Evolutionary conservation across 1,284 basidiomycete genomes (phyloP), one percentile per base, ranked within the genome.

Genomic region (Puccinia coronata): DNA sequence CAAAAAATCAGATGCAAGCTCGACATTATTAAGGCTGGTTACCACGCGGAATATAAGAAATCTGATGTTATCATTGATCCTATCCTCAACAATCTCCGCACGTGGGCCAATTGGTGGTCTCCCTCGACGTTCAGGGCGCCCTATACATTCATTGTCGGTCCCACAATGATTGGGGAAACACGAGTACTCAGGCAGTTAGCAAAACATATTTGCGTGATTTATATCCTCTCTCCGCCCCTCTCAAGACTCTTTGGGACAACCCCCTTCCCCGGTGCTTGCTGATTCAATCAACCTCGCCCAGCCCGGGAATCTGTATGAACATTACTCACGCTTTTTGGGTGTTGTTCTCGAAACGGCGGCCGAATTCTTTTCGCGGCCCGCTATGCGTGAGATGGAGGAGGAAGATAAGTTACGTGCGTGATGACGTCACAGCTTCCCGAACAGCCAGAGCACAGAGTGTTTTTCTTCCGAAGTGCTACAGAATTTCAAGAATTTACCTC

Each of bases 161-260:
- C 69, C 3, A 51, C 69, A 20, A 71, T 53, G 47, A 28, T 2
- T 23, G 69, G 69, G 3, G 53, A 71, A 71, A 71, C 47, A 36
- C 47, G 47, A 34, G 25, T 71, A 39, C 1, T 71, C 18, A 51
- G 34, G 2, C 28, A 71, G 69, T 9, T 71, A 23, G 43, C 69
- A 23, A 16, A 71, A 53, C 25, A 51, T 9, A 8, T 53, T 0
- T 53, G 43, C 36, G 69, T 71, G 4, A 34, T 71, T n/a, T 71
- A 71, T 25, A 71, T 71, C 25, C 53, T 43, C 28, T n/a, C 47
- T 71, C 20, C 47, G 28, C 11, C 69, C 69, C 28, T n/a, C n/a
- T n/a, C 9, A 23, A 1, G 18, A 51, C 25, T 71, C 47, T 9
- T 51, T 49, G 16, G 69, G 69, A 23, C 49, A 71, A 11, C 47